Percentiles rank a stretch among this genome's conserved stretches.
phyloP scores from a whole-genome alignment of 108 stramenopile species.

The Skeletonema grethae region DNA sequence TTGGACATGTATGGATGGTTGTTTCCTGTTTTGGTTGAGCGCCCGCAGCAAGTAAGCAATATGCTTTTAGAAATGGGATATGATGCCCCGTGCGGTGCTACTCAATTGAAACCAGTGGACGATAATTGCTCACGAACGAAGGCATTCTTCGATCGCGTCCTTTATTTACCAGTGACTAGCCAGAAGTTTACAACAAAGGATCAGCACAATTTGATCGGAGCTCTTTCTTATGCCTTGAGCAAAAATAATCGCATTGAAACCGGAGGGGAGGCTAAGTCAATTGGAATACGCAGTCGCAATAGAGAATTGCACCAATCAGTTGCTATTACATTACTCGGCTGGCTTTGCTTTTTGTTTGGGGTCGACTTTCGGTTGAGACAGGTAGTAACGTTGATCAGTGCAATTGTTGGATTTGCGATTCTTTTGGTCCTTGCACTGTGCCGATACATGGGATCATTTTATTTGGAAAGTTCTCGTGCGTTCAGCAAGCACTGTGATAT shows the following conservation, averaged over 20 bases:
- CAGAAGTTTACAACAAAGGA: slow-evolving; percentile 35
- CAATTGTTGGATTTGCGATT: neutral
- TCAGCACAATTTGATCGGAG: slow-evolving; percentile 30
- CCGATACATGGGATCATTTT: slow-evolving; percentile 51
- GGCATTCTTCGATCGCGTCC: slow-evolving; percentile 53
- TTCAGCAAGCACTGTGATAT: slow-evolving; percentile 59
- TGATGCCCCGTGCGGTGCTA: slow-evolving; percentile 70
- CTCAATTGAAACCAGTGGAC: slow-evolving; percentile 65
- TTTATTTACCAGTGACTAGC: slow-evolving; percentile 78
- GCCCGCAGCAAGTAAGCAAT: slow-evolving; percentile 47
- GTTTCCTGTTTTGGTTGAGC: slow-evolving; percentile 49
- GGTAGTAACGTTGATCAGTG: slow-evolving; percentile 8
- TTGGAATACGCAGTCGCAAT: neutral
- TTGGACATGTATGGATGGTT: slow-evolving; percentile 55
- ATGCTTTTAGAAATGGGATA: slow-evolving; percentile 48
- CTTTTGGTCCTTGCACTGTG: slow-evolving; percentile 25
- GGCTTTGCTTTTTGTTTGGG: slow-evolving; percentile 14
- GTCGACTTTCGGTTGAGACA: neutral
- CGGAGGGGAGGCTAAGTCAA: neutral
- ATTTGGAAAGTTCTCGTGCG: slow-evolving; percentile 50
- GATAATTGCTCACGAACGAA: neutral
- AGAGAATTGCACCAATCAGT: neutral
- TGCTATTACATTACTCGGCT: slow-evolving; percentile 8
- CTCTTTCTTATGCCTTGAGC: slow-evolving; percentile 7
- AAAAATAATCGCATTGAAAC: neutral